Conservation (phyloP, 2,329 filamentous ascomycete genomes). For the Colletotrichum theobromicola region DNA sequence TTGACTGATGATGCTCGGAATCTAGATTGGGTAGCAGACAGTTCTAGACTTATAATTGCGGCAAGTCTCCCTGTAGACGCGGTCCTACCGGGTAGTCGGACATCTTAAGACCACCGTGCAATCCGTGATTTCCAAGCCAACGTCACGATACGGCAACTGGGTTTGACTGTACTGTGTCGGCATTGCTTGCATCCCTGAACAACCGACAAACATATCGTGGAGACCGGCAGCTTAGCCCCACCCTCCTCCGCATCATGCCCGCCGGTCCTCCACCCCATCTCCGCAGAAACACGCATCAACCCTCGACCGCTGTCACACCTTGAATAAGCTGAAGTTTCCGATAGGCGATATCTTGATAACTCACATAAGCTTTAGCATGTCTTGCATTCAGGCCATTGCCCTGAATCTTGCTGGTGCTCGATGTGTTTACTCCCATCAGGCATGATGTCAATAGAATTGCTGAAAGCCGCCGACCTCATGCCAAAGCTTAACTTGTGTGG, state of each 20-base stretch:
- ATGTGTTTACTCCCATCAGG: background rate
- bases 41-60: background rate
- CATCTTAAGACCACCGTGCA: background rate
- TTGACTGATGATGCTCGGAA: background rate
- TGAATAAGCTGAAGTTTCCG: background rate
- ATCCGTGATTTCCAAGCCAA: background rate
- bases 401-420: background rate
- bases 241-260: background rate
- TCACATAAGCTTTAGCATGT: background rate
- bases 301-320: background rate
- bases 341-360: background rate
- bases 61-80: background rate
- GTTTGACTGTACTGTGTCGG: background rate
- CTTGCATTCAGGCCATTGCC: background rate
- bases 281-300: background rate
- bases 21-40: background rate
- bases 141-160: no score
- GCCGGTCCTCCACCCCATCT: background rate
- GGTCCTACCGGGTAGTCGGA: background rate
- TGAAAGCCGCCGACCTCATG: background rate
- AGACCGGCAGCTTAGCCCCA: background rate
- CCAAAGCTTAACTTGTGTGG: background rate
- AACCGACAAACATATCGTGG: background rate
- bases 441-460: background rate
- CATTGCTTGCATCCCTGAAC: background rate